A percentile compares a stretch with the other conserved stretches of the same genome.
Conservation (phyloP, 2,329 filamentous ascomycete species). For the Laburnicola sp. region DNA sequence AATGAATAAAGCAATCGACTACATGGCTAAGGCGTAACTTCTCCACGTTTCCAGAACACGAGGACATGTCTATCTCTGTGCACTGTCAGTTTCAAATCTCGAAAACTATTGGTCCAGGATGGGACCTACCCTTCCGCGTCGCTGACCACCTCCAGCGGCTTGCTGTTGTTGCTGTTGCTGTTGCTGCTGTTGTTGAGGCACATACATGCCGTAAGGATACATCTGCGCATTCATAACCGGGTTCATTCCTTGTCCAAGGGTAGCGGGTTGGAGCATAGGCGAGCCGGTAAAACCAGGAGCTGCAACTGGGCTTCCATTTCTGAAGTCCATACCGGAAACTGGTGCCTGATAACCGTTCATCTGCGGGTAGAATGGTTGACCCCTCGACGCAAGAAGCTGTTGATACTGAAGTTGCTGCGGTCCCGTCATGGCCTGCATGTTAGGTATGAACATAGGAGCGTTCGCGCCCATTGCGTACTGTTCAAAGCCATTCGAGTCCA, state of each 20-base stretch:
- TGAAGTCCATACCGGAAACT: constrained; percentile 50
- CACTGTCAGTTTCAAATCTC: constrained; percentile 20
- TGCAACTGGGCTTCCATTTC: constrained; percentile 47
- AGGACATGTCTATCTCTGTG: constrained; percentile 31
- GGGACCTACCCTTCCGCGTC: constrained; percentile 57
- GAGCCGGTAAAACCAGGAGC: constrained; percentile 47
- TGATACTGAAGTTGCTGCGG: constrained; percentile 62
- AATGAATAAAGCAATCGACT: constrained; percentile 5
- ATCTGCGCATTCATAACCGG: constrained; percentile 38
- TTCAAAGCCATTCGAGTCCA: constrained; percentile 55
- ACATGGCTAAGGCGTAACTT: not conserved
- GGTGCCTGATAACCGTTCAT: constrained; percentile 48
- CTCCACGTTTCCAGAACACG: not conserved
- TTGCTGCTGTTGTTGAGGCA: constrained; percentile 50
- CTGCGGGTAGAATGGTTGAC: constrained; percentile 49
- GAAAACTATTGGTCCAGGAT: constrained; percentile 26
- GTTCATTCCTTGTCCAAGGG: constrained; percentile 46
- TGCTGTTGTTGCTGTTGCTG: too few species aligned
- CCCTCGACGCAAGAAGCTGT: constrained; percentile 54
- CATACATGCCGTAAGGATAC: constrained; percentile 59
- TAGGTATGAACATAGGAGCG: constrained; percentile 41
- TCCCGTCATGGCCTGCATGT: constrained; percentile 47
- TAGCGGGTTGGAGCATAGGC: constrained; percentile 54
- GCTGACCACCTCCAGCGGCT: constrained; percentile 53
- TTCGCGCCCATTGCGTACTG: constrained; percentile 46